A percentile compares a stretch with the other conserved stretches of the same genome.
These are phyloP conservation scores for Kalmanozyma brasiliensis DNA, from an alignment of 1,284 basidiomycete genomes.

Conservation along the genomic window DNA sequence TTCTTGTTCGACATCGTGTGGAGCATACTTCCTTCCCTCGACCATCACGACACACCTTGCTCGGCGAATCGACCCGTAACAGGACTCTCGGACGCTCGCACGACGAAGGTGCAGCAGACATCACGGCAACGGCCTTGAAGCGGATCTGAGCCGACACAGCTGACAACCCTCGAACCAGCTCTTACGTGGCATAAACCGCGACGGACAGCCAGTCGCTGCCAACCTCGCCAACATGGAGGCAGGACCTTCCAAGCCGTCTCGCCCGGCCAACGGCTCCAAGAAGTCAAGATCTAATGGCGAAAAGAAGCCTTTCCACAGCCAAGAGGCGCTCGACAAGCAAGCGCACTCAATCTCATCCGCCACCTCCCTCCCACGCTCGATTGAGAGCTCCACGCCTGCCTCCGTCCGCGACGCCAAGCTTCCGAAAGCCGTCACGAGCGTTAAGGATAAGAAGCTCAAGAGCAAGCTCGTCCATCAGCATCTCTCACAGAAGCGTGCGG, in stretches of 20 bases:
- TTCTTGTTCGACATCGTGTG: conserved; percentile 3
- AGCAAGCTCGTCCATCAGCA: conserved; percentile 60
- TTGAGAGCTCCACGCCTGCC: conserved; percentile 56
- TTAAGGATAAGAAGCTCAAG: conserved; percentile 66
- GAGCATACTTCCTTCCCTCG: conserved; percentile 3
- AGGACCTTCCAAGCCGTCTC: conserved; percentile 33
- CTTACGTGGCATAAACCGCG: background rate
- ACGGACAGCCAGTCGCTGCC: conserved; percentile 6
- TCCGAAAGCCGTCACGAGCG: conserved; percentile 54
- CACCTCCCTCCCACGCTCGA: conserved; percentile 58
- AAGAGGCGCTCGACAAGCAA: conserved; percentile 58
- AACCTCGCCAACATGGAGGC: conserved; percentile 30
- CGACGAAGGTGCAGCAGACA: too few relatives aligned
- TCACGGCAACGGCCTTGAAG: too few relatives aligned
- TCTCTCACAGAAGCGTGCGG: conserved; percentile 57
- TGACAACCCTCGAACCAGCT: background rate
- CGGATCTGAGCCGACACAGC: background rate
- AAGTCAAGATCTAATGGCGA: conserved; percentile 6
- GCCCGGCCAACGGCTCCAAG: conserved; percentile 15
- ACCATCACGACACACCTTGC: background rate
- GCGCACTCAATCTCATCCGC: conserved; percentile 54
- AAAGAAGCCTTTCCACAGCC: conserved; percentile 40
- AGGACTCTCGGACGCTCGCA: too few relatives aligned
- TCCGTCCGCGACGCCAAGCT: conserved; percentile 48
- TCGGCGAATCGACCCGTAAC: too few relatives aligned